phyloP scores from a whole-genome alignment of 805 yeast species.

The Ogataea wickerhamii region DNA sequence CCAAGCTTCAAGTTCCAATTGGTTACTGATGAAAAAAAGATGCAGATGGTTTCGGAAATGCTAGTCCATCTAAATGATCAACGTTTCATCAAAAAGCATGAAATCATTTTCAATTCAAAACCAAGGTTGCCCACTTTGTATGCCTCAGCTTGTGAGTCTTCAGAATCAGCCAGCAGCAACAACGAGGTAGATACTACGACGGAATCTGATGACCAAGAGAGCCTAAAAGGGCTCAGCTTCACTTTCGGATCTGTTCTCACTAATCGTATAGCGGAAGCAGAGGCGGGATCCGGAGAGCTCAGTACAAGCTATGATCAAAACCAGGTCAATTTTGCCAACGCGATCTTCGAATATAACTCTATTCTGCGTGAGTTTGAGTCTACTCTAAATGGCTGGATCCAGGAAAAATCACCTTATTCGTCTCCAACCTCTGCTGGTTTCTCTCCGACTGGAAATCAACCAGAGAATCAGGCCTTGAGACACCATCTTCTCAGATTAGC shows the following conservation, averaged over 20 bases:
- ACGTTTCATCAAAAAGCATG: slow-evolving; percentile 10
- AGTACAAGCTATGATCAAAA: not conserved
- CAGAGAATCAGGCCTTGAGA: slow-evolving; percentile 12
- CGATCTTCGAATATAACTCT: not conserved
- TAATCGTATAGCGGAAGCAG: slow-evolving; percentile 1
- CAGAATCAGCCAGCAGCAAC: not conserved
- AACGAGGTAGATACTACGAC: not conserved
- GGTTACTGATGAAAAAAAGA: slow-evolving; percentile 23
- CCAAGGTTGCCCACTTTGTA: slow-evolving; percentile 22
- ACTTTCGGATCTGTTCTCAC: slow-evolving; percentile 6
- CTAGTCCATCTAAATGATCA: slow-evolving; percentile 16
- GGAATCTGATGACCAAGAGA: slow-evolving; percentile 1
- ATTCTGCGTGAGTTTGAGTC: not conserved
- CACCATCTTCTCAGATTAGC: slow-evolving; percentile 7
- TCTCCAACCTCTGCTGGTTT: not conserved
- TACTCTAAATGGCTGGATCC: not conserved
- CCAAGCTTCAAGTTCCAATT: slow-evolving; percentile 26
- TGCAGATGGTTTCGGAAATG: slow-evolving; percentile 13
- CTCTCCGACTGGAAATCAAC: slow-evolving; percentile 12
- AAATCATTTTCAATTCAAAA: slow-evolving; percentile 6
- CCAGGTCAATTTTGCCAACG: slow-evolving; percentile 1
- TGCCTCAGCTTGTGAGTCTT: not conserved
- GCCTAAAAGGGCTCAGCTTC: slow-evolving; percentile 8
- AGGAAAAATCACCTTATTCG: not conserved
- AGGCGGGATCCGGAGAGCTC: not conserved